A percentile compares a stretch with the other conserved stretches of the same genome.
phyloP scores from a whole-genome alignment of 768 basidiomycete genomes.

The Tulasnella sp. region DNA sequence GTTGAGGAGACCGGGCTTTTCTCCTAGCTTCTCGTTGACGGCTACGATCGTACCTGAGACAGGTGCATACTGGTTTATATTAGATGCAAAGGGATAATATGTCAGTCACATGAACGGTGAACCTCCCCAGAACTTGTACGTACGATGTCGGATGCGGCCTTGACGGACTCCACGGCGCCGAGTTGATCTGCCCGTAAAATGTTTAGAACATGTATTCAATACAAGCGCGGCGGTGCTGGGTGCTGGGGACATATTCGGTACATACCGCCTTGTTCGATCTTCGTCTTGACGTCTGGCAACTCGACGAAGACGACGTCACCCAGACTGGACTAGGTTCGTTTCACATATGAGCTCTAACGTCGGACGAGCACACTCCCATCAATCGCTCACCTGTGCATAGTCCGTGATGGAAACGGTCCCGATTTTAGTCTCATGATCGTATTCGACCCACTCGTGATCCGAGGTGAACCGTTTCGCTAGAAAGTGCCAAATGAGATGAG shows the following conservation, averaged over 20 bases:
- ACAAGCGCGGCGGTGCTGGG: background rate
- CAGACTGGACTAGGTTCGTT: slow-evolving; percentile 38
- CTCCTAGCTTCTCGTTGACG: slow-evolving; percentile 60
- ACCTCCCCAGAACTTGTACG: slow-evolving; percentile 22
- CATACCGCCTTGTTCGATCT: slow-evolving; percentile 67
- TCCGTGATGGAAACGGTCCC: slow-evolving; percentile 82
- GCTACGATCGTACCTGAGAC: slow-evolving; percentile 73
- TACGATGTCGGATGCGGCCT: slow-evolving; percentile 92
- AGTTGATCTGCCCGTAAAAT: slow-evolving; percentile 46
- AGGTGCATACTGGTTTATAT: slow-evolving; percentile 93
- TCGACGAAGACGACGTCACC: slow-evolving; percentile 99
- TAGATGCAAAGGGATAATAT: slow-evolving; percentile 2
- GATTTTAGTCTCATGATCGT: slow-evolving; percentile 62
- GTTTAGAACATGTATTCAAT: background rate
- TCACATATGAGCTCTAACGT: background rate
- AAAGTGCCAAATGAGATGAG: background rate
- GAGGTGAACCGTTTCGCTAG: slow-evolving; percentile 67
- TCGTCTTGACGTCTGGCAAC: slow-evolving; percentile 53
- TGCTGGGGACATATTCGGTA: background rate
- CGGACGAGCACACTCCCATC: slow-evolving; percentile 66
- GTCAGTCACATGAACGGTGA: slow-evolving; percentile 15
- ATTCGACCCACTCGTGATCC: slow-evolving; percentile 80
- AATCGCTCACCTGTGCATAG: slow-evolving; percentile 80
- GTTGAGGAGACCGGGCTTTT: slow-evolving; percentile 73
- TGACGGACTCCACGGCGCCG: slow-evolving; percentile 92